Base-by-base conservation (phyloP, 768 basidiomycete species). In the Chalciporus pseudorubinellus region DNA sequence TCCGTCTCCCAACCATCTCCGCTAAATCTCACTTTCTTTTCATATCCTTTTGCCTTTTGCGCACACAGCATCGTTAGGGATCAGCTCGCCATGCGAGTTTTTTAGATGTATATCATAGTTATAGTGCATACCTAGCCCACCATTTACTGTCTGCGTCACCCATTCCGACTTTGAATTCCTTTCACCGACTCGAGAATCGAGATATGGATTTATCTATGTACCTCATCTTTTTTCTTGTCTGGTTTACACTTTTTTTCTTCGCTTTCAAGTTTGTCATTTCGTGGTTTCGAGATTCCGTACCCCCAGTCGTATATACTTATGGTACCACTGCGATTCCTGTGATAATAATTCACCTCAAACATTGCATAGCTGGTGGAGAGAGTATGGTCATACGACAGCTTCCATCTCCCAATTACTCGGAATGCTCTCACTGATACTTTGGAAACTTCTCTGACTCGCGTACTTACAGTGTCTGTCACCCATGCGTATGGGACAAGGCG, bases 341-440 rank as follows among this genome's bases (percentile, higher is more conserved):
- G 41, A 47, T 52, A 58, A 39, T 64, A 59, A 64, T 64, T 64
- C 56, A 43, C 46, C 54, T 46, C 16, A n/a, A n/a, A n/a, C n/a
- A n/a, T n/a, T n/a, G n/a, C n/a, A n/a, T n/a, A n/a, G n/a, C n/a
- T n/a, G n/a, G n/a, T n/a, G n/a, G n/a, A n/a, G n/a, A n/a, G n/a
- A n/a, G n/a, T n/a, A n/a, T n/a, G n/a, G n/a, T n/a, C n/a, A n/a
- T n/a, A n/a, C n/a, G n/a, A n/a, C n/a, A n/a, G n/a, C n/a, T n/a
- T n/a, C n/a, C n/a, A n/a, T n/a, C n/a, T n/a, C n/a, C n/a, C n/a
- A n/a, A n/a, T n/a, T n/a, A n/a, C n/a, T n/a, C n/a, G n/a, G n/a
- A n/a, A n/a, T n/a, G n/a, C n/a, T n/a, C n/a, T n/a, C n/a, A n/a
- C n/a, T n/a, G n/a, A n/a, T n/a, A n/a, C n/a, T n/a, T n/a, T n/a